These are phyloP conservation scores for Quercus variabilis DNA, from an alignment of 306 rosid species.

Conservation along the genomic window DNA sequence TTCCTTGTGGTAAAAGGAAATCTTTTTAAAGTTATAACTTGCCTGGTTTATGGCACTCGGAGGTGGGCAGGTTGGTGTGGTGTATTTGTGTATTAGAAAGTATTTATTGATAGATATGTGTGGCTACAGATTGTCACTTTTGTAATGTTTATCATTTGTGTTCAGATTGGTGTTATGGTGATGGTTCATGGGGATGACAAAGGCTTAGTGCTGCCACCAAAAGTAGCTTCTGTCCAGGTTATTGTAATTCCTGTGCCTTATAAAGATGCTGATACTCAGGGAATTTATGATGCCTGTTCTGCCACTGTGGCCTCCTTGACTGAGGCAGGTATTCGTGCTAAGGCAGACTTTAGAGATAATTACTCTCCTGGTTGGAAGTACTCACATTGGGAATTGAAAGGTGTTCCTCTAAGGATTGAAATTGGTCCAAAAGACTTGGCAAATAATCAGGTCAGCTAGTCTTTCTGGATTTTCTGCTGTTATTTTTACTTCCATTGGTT, in stretches of 20 bases:
- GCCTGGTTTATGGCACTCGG: background rate
- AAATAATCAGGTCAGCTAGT: constrained; percentile 61
- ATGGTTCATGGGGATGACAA: constrained; percentile 98
- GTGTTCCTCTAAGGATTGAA: constrained; percentile 97
- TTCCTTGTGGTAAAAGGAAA: background rate
- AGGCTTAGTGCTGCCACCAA: constrained; percentile 94
- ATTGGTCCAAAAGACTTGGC: constrained; percentile 93
- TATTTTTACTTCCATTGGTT: background rate
- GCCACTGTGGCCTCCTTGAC: constrained; percentile 53
- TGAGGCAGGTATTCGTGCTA: constrained; percentile 77
- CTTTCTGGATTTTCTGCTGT: background rate
- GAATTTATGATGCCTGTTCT: constrained; percentile 65
- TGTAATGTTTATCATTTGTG: background rate
- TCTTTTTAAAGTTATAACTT: background rate
- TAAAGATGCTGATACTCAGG: constrained; percentile 83
- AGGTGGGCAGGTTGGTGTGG: background rate
- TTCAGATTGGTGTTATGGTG: constrained; percentile 94
- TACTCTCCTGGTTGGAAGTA: constrained; percentile 98
- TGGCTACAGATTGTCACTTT: background rate
- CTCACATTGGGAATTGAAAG: constrained; percentile 98
- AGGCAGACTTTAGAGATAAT: constrained; percentile 83
- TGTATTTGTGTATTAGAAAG: background rate
- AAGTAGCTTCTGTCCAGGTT: constrained; percentile 87
- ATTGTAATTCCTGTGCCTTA: constrained; percentile 88
- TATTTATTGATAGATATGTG: background rate